Evolutionary conservation across 2,329 filamentous ascomycete genomes (phyloP).

Genomic region (Thielaviopsis cerberus): DNA sequence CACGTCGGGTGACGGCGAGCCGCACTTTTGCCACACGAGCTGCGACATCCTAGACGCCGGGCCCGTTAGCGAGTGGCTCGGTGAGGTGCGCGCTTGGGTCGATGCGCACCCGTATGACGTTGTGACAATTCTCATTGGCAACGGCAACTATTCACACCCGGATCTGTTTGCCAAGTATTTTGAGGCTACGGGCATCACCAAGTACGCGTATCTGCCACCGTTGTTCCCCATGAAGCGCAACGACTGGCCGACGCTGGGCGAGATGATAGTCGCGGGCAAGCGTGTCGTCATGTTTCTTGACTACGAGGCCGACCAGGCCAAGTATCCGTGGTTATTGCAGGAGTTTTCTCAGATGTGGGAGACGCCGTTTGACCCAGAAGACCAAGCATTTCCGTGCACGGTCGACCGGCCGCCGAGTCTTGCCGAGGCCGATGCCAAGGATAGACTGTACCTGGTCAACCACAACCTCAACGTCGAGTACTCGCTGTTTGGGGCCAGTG

Average conservation of each 20-base stretch:
- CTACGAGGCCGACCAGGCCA: slow-evolving; percentile 62
- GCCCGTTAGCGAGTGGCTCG: slow-evolving; percentile 55
- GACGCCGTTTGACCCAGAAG: slow-evolving; percentile 59
- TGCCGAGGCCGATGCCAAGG: slow-evolving; percentile 32
- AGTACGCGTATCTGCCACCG: slow-evolving; percentile 56
- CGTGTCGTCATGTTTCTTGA: slow-evolving; percentile 69
- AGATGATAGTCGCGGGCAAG: slow-evolving; percentile 53
- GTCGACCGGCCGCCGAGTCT: slow-evolving; percentile 59
- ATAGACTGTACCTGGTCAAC: slow-evolving; percentile 65
- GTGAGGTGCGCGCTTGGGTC: slow-evolving; percentile 54
- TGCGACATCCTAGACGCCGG: slow-evolving; percentile 71
- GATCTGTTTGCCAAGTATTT: slow-evolving; percentile 51
- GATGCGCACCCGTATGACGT: slow-evolving; percentile 65
- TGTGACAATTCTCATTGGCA: slow-evolving; percentile 69
- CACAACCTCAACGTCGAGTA: slow-evolving; percentile 79
- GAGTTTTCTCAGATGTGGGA: slow-evolving; percentile 84
- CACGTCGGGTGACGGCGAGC: slow-evolving; percentile 25
- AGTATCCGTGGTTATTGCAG: slow-evolving; percentile 69
- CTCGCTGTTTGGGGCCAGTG: slow-evolving; percentile 39
- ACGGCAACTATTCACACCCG: slow-evolving; percentile 52
- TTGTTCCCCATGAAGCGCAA: slow-evolving; percentile 50
- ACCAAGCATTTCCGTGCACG: slow-evolving; percentile 54
- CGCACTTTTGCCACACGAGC: slow-evolving; percentile 68
- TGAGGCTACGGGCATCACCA: slow-evolving; percentile 48
- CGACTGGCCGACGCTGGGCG: slow-evolving; percentile 68